Percentiles rank a stretch among this genome's conserved stretches.
Evolutionary conservation across 2,329 filamentous ascomycete species (phyloP).

Genomic region (Rhynchosporium secalis): DNA sequence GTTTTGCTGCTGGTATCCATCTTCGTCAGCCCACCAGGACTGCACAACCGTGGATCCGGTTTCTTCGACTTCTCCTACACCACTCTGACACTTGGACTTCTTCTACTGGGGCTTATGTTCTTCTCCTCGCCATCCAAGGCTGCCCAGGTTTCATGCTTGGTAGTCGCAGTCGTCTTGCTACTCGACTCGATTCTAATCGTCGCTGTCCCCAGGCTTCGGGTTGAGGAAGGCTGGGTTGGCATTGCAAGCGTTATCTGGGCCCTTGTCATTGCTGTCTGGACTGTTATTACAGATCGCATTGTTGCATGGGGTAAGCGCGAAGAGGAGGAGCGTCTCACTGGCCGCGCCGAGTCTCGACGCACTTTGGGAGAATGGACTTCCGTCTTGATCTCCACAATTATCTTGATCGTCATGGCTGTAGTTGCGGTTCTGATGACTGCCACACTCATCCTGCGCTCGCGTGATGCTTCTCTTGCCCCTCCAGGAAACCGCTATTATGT

Average conservation of each 20-base stretch:
- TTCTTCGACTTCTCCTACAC: slow-evolving; percentile 89
- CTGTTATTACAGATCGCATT: slow-evolving; percentile 73
- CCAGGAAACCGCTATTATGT: slow-evolving; percentile 79
- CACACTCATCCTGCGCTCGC: slow-evolving; percentile 75
- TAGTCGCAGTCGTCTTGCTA: slow-evolving; percentile 66
- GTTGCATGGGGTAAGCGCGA: slow-evolving; percentile 91
- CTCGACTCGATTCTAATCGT: slow-evolving; percentile 79
- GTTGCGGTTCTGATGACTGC: slow-evolving; percentile 75
- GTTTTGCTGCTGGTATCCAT: slow-evolving; percentile 80
- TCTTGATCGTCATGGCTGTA: slow-evolving; percentile 67
- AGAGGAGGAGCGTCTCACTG: slow-evolving; percentile 90
- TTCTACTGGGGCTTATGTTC: slow-evolving; percentile 79
- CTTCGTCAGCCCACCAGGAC: slow-evolving; percentile 85
- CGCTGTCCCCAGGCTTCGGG: slow-evolving; percentile 69
- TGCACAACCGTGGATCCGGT: slow-evolving; percentile 85
- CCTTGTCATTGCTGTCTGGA: slow-evolving; percentile 75
- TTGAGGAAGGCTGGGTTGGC: slow-evolving; percentile 91
- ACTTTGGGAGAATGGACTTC: slow-evolving; percentile 82
- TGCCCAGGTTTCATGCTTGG: slow-evolving; percentile 70
- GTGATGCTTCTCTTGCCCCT: slow-evolving; percentile 72
- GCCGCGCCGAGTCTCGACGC: slow-evolving; percentile 80
- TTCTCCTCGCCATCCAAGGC: slow-evolving; percentile 81
- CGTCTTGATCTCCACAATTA: slow-evolving; percentile 72
- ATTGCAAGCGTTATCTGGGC: slow-evolving; percentile 84
- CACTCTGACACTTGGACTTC: slow-evolving; percentile 72